Conservation (phyloP, 192 early-diverging fungal genomes). For the Coemansia sp. region DNA sequence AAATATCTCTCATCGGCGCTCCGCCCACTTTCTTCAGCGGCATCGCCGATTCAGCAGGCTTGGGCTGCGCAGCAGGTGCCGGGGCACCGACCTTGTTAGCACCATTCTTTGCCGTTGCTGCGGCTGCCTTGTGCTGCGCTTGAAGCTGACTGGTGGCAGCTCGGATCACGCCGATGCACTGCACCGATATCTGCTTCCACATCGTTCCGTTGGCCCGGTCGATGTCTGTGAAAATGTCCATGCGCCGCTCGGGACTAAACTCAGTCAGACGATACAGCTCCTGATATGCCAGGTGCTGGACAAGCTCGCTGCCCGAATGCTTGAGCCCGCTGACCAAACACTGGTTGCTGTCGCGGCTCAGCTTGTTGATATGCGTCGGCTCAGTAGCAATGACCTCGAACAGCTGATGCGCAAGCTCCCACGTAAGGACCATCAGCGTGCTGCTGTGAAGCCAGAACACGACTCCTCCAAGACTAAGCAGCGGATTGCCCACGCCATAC, state of each 20-base stretch:
- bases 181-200: slow-evolving; percentile 42
- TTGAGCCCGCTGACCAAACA: slow-evolving; percentile 44
- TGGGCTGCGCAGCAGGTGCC: slow-evolving; percentile 3
- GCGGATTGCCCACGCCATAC: slow-evolving; percentile 42
- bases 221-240: slow-evolving; percentile 38
- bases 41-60: slow-evolving; percentile 3
- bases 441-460: slow-evolving; percentile 41
- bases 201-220: slow-evolving; percentile 35
- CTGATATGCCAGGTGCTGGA: slow-evolving; percentile 50
- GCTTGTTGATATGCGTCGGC: slow-evolving; percentile 46
- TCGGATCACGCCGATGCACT: slow-evolving; percentile 39
- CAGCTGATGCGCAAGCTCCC: slow-evolving; percentile 52
- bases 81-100: slow-evolving; percentile 6
- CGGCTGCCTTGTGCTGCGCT: slow-evolving; percentile 14
- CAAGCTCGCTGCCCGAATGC: slow-evolving; percentile 15
- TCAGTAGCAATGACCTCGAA: slow-evolving; percentile 47
- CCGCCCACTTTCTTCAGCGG: slow-evolving; percentile 16
- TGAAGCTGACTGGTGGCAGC: slow-evolving; percentile 29
- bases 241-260: slow-evolving; percentile 35
- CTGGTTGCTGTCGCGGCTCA: slow-evolving; percentile 43
- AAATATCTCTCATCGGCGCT: slow-evolving; percentile 36
- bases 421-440: slow-evolving; percentile 27
- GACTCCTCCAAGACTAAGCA: slow-evolving; percentile 30
- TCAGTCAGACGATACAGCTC: slow-evolving; percentile 41
- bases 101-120: neutral